Evolutionary conservation across 2,329 filamentous ascomycete genomes (phyloP).

Genomic region (Fusarium pilosicola): DNA sequence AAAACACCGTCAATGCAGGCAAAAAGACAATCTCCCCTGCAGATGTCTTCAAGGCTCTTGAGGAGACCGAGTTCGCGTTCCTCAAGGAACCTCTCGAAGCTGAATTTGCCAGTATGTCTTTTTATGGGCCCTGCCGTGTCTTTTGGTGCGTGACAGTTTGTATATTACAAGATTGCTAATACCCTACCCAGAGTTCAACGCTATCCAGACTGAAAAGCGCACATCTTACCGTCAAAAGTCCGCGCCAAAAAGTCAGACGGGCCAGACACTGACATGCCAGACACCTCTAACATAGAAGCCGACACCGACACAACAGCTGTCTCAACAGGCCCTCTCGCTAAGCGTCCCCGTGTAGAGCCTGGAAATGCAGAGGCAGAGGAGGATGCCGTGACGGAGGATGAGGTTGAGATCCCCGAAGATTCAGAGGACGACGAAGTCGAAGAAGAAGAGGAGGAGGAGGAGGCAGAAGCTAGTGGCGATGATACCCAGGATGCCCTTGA

Average conservation of each 20-base stretch:
- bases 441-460: slow-evolving; percentile 48
- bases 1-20: slow-evolving; percentile 70
- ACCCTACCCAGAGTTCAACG: slow-evolving; percentile 69
- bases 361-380: slow-evolving; percentile 50
- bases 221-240: slow-evolving; percentile 75
- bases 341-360: slow-evolving; percentile 60
- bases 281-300: slow-evolving; percentile 43
- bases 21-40: slow-evolving; percentile 82
- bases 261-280: slow-evolving; percentile 52
- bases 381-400: slow-evolving; percentile 53
- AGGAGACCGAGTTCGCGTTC: slow-evolving; percentile 82
- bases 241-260: slow-evolving; percentile 67
- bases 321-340: slow-evolving; percentile 50
- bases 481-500: slow-evolving; percentile 65
- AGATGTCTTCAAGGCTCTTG: slow-evolving; percentile 80
- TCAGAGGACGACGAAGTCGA: slow-evolving; percentile 61
- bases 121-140: not conserved
- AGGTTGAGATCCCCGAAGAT: slow-evolving; percentile 57
- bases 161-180: not conserved
- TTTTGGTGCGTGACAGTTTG: not conserved
- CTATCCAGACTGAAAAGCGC: slow-evolving; percentile 78
- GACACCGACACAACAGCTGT: slow-evolving; percentile 47
- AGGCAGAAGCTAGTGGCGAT: slow-evolving; percentile 61
- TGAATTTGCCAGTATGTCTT: slow-evolving; percentile 75
- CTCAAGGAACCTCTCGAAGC: slow-evolving; percentile 74